phyloP scores from a whole-genome alignment of 768 basidiomycete genomes.

The Tulasnella sp. region DNA sequence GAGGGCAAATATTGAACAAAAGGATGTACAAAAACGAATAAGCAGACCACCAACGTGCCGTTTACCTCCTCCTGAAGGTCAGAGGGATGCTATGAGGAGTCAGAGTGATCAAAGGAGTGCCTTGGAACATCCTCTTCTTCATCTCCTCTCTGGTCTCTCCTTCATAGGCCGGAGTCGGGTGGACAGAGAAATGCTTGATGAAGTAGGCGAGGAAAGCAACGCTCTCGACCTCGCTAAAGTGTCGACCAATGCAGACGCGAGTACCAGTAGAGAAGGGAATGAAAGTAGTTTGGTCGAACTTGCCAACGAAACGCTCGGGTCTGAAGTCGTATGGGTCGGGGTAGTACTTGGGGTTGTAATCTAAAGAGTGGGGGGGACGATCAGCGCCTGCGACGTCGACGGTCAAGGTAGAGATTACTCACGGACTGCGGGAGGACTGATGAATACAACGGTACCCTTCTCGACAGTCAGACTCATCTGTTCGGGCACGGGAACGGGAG shows the following conservation, averaged over 20 bases:
- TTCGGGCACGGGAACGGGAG: background rate
- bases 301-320: conserved; percentile 32
- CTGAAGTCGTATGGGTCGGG: conserved; percentile 33
- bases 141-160: conserved; percentile 32
- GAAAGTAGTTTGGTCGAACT: conserved; percentile 20
- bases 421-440: conserved; percentile 32
- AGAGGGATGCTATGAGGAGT: conserved; percentile 28
- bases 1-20: background rate
- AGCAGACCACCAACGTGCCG: background rate
- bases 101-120: conserved; percentile 28
- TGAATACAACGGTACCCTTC: conserved; percentile 27
- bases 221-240: conserved; percentile 31
- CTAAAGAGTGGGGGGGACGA: background rate
- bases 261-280: conserved; percentile 32
- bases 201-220: conserved; percentile 25
- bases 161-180: conserved; percentile 22
- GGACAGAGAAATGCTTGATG: conserved; percentile 25
- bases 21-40: background rate
- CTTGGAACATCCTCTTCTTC: conserved; percentile 32
- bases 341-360: conserved; percentile 34
- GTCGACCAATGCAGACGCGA: conserved; percentile 29
- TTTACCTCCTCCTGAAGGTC: conserved; percentile 28
- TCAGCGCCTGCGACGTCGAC: background rate
- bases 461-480: conserved; percentile 24
- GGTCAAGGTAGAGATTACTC: background rate